Evolutionary conservation across 371 early-diverging fungal species (phyloP), one percentile per base, ranked within the genome.

Genomic region (Saksenaea vasiformis): DNA sequence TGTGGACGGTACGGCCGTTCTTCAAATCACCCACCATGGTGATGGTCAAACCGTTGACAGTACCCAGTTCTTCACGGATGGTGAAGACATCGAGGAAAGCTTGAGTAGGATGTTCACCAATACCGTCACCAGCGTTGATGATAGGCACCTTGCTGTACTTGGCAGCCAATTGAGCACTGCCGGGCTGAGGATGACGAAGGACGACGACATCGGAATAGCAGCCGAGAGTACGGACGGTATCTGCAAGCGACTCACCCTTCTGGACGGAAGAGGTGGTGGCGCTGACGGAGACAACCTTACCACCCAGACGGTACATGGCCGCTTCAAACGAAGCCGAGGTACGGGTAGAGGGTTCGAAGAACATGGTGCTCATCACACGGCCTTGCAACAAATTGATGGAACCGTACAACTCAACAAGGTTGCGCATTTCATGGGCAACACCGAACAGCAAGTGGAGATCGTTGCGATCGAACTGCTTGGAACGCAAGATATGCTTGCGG

Each of bases 91-190:
- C 98, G 62, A 98, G 84, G 87, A 97, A 93, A 51, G 98, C 98
- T 79, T 98, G 98, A 19, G 96, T 94, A 31, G 98, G 98, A 79
- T 98, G 98, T 83, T 97, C 98, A 44, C 98, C 98, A 57, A 90
- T 85, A 67, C 98, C 98, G 74, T 97, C 98, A 66, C 98, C 97
- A 53, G 96, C 98, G 71, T 96, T 97, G 79, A 98, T 92, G 38
- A 98, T 85, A 17, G 97, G 98, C 11, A 96, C 90, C 78, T 88
- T 91, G 56, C 93, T 87, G 78, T 85, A 90, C 79, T 93, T 94
- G 63, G 97, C 92, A 34, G 96, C 98, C 28, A 84, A 68, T 60
- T 87, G 76, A 35, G 90, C 93, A 61, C 89, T 88, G 44, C 97
- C 98, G 31, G 91, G 91, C 64, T 92, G 88, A 58, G 97, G 97